Conservation (phyloP, 1,284 basidiomycete genomes). For the Ganoderma resinaceum region DNA sequence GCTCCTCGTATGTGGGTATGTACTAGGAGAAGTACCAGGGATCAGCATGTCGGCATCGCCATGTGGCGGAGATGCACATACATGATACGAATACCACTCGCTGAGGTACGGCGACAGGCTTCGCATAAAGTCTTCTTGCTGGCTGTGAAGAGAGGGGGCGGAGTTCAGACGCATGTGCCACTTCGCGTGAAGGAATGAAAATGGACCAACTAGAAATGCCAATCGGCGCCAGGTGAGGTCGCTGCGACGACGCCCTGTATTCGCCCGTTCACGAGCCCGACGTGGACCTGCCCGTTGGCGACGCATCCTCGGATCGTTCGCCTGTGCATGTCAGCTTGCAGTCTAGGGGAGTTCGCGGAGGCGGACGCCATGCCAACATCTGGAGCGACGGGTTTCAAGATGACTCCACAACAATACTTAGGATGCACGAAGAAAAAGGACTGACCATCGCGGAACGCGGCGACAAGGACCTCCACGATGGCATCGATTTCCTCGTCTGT, state of each 20-base stretch:
- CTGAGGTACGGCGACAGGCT: slow-evolving; percentile 26
- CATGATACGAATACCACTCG: slow-evolving; percentile 36
- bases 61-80: slow-evolving; percentile 19
- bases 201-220: slow-evolving; percentile 36
- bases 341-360: slow-evolving; percentile 28
- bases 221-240: slow-evolving; percentile 34
- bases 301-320: slow-evolving; percentile 32
- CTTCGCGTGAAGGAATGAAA: background rate
- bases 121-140: slow-evolving; percentile 25
- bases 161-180: background rate
- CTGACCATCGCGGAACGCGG: slow-evolving; percentile 34
- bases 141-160: slow-evolving; percentile 12
- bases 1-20: slow-evolving; percentile 36
- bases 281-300: slow-evolving; percentile 30
- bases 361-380: slow-evolving; percentile 35
- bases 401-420: background rate
- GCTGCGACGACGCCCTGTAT: slow-evolving; percentile 34
- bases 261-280: slow-evolving; percentile 30
- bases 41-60: slow-evolving; percentile 7
- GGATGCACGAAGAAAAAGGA: background rate
- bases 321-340: slow-evolving; percentile 30
- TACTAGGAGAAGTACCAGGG: slow-evolving; percentile 27
- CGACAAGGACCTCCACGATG: slow-evolving; percentile 30
- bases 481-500: slow-evolving; percentile 33
- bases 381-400: slow-evolving; percentile 10